phyloP scores from a whole-genome alignment of 106 monocot genomes.

The Acorus gramineus region DNA sequence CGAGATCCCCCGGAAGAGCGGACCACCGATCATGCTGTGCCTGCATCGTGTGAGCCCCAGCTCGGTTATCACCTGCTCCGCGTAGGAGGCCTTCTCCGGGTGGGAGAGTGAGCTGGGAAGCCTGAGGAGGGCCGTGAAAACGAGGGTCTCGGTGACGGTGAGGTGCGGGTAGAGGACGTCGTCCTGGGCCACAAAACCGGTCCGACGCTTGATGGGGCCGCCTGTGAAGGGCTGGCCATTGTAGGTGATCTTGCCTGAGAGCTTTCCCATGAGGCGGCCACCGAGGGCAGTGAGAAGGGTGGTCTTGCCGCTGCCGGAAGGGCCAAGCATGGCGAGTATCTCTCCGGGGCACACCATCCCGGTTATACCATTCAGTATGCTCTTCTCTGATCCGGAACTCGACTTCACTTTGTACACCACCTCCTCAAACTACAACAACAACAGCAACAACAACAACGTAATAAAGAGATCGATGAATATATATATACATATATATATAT shows the following conservation, averaged over 20 bases:
- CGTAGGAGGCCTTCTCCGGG: conserved; percentile 5
- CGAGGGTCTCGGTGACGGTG: conserved; percentile 26
- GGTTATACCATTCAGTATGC: conserved; percentile 18
- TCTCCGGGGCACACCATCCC: conserved; percentile 27
- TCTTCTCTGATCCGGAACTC: neutral
- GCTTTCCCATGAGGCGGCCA: conserved; percentile 4
- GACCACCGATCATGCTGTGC: conserved; percentile 14
- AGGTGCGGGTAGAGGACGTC: conserved; percentile 37
- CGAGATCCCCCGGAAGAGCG: conserved; percentile 6
- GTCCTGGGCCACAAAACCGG: conserved; percentile 29
- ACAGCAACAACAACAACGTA: neutral
- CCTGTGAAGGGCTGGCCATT: conserved; percentile 21
- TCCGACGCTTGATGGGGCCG: conserved; percentile 15
- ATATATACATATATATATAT: too few relatives aligned
- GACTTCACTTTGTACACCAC: conserved; percentile 24
- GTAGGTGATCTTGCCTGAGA: conserved; percentile 29
- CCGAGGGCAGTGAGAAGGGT: conserved; percentile 32
- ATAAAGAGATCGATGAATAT: neutral
- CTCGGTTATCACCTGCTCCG: conserved; percentile 7
- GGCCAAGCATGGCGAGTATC: conserved; percentile 34
- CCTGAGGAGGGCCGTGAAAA: conserved; percentile 29
- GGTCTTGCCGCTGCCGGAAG: conserved; percentile 39
- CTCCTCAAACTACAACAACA: conserved; percentile 24
- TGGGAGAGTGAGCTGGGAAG: conserved; percentile 9
- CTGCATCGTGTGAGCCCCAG: conserved; percentile 15